These are phyloP conservation scores for Verruconis gallopava DNA, from an alignment of 2,329 filamentous ascomycete genomes.

Conservation along the genomic window DNA sequence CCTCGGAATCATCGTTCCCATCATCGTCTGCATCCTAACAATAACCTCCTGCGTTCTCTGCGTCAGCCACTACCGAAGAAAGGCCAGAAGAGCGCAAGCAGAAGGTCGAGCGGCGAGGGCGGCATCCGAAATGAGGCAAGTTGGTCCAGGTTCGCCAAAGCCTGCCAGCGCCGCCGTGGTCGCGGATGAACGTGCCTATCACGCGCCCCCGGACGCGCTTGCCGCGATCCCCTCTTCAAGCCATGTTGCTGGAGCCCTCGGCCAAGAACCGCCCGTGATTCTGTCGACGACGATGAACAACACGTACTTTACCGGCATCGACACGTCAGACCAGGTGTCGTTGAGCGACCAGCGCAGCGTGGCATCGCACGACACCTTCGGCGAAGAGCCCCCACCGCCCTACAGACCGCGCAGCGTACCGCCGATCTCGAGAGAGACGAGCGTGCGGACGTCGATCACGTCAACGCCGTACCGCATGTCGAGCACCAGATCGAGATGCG, in stretches of 20 bases:
- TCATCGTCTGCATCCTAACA: not conserved
- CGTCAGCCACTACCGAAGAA: not conserved
- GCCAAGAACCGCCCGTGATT: slow-evolving; percentile 7
- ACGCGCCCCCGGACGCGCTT: not conserved
- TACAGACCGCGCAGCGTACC: slow-evolving; percentile 23
- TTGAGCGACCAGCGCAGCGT: slow-evolving; percentile 17
- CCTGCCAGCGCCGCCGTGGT: not conserved
- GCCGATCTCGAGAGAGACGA: slow-evolving; percentile 21
- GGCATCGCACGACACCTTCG: slow-evolving; percentile 19
- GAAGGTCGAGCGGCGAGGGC: not conserved
- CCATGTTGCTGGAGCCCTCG: not conserved
- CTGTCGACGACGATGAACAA: slow-evolving; percentile 7
- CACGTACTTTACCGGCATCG: slow-evolving; percentile 25
- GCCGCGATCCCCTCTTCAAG: not conserved
- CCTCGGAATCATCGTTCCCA: slow-evolving; percentile 4
- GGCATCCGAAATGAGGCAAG: slow-evolving; percentile 4
- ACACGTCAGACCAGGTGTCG: slow-evolving; percentile 24
- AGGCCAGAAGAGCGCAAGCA: not conserved
- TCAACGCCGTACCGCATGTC: slow-evolving; percentile 6
- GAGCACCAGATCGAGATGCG: slow-evolving; percentile 1
- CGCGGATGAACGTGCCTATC: not conserved
- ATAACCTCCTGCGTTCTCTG: not conserved
- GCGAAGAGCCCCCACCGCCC: slow-evolving; percentile 23
- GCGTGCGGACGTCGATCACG: slow-evolving; percentile 15
- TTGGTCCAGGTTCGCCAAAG: not conserved